Conservation (phyloP, 306 rosid species). For the Vicia faba region DNA sequence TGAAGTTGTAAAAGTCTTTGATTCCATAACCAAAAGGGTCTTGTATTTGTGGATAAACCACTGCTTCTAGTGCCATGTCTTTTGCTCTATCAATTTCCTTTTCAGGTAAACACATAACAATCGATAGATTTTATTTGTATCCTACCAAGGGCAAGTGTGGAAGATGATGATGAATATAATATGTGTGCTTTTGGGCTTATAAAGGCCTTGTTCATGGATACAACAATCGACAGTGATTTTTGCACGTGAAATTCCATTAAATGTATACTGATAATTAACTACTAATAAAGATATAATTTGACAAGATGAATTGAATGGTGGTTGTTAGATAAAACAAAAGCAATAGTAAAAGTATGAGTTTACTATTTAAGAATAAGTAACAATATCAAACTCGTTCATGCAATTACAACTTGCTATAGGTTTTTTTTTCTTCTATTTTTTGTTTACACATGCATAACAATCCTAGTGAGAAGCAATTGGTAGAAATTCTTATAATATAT, state of each 20-base stretch:
- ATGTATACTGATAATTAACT: neutral
- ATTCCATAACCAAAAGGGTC: slow-evolving; percentile 56
- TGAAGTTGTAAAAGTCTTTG: slow-evolving; percentile 65
- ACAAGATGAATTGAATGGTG: neutral
- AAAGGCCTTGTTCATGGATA: slow-evolving; percentile 39
- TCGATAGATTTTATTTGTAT: neutral
- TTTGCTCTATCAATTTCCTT: slow-evolving; percentile 30
- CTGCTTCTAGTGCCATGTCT: slow-evolving; percentile 84
- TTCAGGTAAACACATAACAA: slow-evolving; percentile 38
- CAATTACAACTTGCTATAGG: too few relatives aligned
- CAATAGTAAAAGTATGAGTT: neutral
- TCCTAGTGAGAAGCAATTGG: too few relatives aligned
- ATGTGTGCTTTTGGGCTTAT: slow-evolving; percentile 43
- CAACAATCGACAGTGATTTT: slow-evolving; percentile 48
- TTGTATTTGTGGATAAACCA: slow-evolving; percentile 64
- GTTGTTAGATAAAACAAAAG: slow-evolving; percentile 14
- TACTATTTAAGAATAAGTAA: neutral
- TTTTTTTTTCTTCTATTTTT: too few relatives aligned
- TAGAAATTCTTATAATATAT: too few relatives aligned
- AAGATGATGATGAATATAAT: neutral
- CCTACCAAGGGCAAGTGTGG: neutral
- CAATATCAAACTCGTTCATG: neutral
- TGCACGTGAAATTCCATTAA: slow-evolving; percentile 63
- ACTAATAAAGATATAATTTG: neutral
- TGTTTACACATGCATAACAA: too few relatives aligned